phyloP scores from a whole-genome alignment of 495 filamentous ascomycete species.

The Aspergillus hancockii region DNA sequence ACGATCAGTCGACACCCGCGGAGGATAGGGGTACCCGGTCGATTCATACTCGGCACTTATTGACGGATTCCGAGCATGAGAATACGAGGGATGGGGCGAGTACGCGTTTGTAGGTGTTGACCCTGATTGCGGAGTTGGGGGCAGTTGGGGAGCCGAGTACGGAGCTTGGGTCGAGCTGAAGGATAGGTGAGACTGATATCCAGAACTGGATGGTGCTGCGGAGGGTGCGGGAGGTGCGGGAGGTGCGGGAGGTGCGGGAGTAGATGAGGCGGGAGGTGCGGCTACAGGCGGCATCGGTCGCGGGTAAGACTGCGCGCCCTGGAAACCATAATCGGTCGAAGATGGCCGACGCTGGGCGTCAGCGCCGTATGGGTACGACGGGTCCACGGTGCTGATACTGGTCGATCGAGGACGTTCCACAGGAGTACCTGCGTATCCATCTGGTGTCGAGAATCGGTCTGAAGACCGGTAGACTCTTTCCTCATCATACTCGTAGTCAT shows the following conservation, averaged over 20 bases:
- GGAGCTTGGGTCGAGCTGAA: slow-evolving; percentile 43
- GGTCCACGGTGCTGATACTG: slow-evolving; percentile 68
- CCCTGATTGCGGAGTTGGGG: slow-evolving; percentile 45
- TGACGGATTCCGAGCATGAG: slow-evolving; percentile 42
- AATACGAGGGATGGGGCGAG: slow-evolving; percentile 43
- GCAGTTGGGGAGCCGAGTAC: slow-evolving; percentile 48
- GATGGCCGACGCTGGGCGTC: slow-evolving; percentile 55
- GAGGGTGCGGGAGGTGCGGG: slow-evolving; percentile 13
- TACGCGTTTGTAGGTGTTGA: slow-evolving; percentile 45
- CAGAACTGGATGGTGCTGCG: slow-evolving; percentile 21
- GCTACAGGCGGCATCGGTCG: slow-evolving; percentile 38
- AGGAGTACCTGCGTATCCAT: slow-evolving; percentile 41
- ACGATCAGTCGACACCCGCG: slow-evolving; percentile 22
- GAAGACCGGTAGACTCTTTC: slow-evolving; percentile 63
- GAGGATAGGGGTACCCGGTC: slow-evolving; percentile 33
- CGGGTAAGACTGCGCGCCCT: slow-evolving; percentile 39
- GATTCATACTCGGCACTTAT: slow-evolving; percentile 39
- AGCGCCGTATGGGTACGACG: slow-evolving; percentile 31
- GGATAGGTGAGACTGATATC: slow-evolving; percentile 44
- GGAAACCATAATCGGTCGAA: slow-evolving; percentile 52
- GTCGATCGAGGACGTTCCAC: slow-evolving; percentile 68
- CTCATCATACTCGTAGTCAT: slow-evolving; percentile 65
- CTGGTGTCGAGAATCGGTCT: slow-evolving; percentile 58
- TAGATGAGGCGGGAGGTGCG: slow-evolving; percentile 22
- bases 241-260: slow-evolving; percentile 26